A percentile compares a stretch with the other conserved stretches of the same genome.
phyloP scores from a whole-genome alignment of 257 asterid genomes.

The Coffea canephora region DNA sequence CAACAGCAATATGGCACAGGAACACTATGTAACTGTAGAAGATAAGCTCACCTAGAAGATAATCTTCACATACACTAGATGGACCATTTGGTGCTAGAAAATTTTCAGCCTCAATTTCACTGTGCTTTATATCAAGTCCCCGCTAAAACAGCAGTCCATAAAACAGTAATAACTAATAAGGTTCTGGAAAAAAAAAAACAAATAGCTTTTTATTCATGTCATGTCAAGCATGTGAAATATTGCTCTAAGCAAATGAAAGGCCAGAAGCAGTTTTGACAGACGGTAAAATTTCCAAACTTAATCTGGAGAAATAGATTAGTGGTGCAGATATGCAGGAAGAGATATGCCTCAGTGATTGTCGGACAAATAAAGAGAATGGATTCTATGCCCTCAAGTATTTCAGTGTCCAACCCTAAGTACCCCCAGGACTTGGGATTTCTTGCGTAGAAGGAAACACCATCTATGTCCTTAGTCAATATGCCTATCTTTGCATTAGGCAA shows the following conservation, averaged over 20 bases:
- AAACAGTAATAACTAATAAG: conserved; percentile 11
- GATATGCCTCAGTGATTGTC: neutral
- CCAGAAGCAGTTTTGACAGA: neutral
- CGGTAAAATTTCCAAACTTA: neutral
- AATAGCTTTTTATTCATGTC: neutral
- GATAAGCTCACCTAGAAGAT: conserved; percentile 62
- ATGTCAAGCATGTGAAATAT: neutral
- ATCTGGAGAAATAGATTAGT: neutral
- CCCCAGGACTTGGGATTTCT: neutral
- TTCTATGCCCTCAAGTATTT: neutral
- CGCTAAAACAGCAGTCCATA: conserved; percentile 25
- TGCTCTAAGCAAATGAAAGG: neutral
- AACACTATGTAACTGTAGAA: neutral
- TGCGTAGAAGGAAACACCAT: neutral
- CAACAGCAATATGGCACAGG: neutral
- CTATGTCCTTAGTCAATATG: neutral
- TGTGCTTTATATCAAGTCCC: conserved; percentile 53
- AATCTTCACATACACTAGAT: conserved; percentile 72
- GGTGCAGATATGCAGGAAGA: neutral
- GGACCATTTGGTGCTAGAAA: conserved; percentile 53
- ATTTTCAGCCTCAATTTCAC: conserved; percentile 52
- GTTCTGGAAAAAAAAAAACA: neutral
- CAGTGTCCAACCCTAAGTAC: neutral
- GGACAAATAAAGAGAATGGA: neutral
- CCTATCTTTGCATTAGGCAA: neutral